Evolutionary conservation across 169 alveolate species (phyloP).

Genomic region (Sarcocystis neurona): DNA sequence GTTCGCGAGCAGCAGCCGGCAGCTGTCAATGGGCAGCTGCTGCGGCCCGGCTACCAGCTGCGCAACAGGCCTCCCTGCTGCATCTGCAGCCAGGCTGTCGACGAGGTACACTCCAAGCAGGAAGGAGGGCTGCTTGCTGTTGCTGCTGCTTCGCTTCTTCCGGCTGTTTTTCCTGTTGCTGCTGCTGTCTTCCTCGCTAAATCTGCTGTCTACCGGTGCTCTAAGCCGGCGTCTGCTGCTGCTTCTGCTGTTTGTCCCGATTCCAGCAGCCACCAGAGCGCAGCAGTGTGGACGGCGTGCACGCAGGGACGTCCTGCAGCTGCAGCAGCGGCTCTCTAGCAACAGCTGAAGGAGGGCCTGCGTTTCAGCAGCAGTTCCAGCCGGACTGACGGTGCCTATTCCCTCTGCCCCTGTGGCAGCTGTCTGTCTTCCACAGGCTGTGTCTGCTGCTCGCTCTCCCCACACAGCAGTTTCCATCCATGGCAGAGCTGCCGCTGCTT

Average conservation of each 20-base stretch:
- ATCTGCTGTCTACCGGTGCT: no score
- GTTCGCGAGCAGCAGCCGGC: neutral
- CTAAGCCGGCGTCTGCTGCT: no score
- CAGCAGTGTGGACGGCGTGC: no score
- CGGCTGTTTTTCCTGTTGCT: neutral
- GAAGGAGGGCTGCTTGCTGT: neutral
- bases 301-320: no score
- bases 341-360: no score
- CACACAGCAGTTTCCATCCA: constrained; percentile 35
- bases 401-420: no score
- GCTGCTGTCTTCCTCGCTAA: neutral
- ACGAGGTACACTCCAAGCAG: constrained; percentile 51
- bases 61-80: constrained; percentile 46
- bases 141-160: constrained; percentile 26
- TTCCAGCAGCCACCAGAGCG: no score
- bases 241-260: no score
- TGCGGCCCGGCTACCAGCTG: constrained; percentile 61
- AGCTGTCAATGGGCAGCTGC: constrained; percentile 8
- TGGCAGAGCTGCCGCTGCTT: neutral
- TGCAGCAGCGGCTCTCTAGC: no score
- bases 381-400: no score
- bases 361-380: no score
- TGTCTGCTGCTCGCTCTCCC: neutral
- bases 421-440: constrained; percentile 35
- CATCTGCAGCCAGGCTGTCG: constrained; percentile 49